Evolutionary conservation across 345 rosid genomes (phyloP).

Genomic region (Eucalyptus marginata): DNA sequence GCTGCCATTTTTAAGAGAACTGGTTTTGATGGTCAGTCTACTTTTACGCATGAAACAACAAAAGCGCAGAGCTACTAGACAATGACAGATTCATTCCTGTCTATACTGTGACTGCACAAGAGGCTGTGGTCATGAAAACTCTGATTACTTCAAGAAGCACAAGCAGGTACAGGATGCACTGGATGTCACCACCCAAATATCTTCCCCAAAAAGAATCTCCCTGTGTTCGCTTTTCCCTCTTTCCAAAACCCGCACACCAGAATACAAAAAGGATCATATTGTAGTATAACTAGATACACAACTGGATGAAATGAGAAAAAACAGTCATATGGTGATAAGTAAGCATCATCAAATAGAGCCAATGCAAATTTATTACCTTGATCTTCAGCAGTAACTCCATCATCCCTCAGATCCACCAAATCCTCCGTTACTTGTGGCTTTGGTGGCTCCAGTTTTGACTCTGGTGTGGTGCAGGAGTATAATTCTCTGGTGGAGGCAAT

Average conservation of each 20-base stretch:
- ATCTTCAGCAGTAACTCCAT: slow-evolving; percentile 48
- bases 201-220: not conserved
- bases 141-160: not conserved
- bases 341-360: slow-evolving; percentile 38
- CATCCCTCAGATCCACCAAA: slow-evolving; percentile 55
- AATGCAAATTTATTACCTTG: slow-evolving; percentile 72
- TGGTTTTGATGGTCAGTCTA: not conserved
- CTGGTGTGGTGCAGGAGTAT: slow-evolving; percentile 19
- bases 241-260: not conserved
- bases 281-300: not conserved
- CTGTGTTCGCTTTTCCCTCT: not conserved
- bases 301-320: not conserved
- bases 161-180: not conserved
- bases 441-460: slow-evolving; percentile 24
- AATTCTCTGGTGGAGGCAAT: slow-evolving; percentile 49
- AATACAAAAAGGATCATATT: not conserved
- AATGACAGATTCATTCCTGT: not conserved
- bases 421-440: slow-evolving; percentile 34
- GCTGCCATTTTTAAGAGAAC: not conserved
- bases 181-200: not conserved
- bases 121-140: not conserved
- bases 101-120: not conserved
- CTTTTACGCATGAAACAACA: not conserved
- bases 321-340: not conserved
- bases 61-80: not conserved